Percentiles rank a stretch among this genome's conserved stretches.
These are phyloP conservation scores for Onygena corvina DNA, from an alignment of 2,329 filamentous ascomycete species.

Conservation along the genomic window DNA sequence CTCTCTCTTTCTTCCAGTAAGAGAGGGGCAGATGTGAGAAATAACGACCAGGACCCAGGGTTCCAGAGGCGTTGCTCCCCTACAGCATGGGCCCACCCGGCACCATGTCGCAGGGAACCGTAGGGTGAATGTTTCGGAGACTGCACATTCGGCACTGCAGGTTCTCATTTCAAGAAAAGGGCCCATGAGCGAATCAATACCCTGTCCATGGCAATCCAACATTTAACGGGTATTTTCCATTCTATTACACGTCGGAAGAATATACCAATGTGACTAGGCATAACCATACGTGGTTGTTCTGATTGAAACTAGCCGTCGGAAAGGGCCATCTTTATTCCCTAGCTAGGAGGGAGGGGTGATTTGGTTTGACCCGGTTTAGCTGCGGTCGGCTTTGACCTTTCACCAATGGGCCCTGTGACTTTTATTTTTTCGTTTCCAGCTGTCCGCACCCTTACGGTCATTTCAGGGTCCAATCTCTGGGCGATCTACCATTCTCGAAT, in stretches of 20 bases:
- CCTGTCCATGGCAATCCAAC: neutral
- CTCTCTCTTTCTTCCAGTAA: neutral
- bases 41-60: neutral
- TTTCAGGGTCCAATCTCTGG: neutral
- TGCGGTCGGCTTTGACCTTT: neutral
- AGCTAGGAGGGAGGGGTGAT: neutral
- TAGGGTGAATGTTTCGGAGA: slow-evolving; percentile 6
- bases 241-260: slow-evolving; percentile 2
- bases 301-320: neutral
- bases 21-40: neutral
- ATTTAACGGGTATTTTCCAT: neutral
- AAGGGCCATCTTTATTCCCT: neutral
- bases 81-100: slow-evolving; percentile 3
- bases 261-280: slow-evolving; percentile 5
- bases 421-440: neutral
- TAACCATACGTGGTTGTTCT: neutral
- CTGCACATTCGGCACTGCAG: slow-evolving; percentile 6
- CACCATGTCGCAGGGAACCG: neutral
- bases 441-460: neutral
- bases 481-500: slow-evolving; percentile 8
- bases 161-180: slow-evolving; percentile 3
- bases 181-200: slow-evolving; percentile 5
- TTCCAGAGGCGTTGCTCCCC: neutral
- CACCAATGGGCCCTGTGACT: no score
- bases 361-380: neutral